Evolutionary conservation across 106 monocot genomes (phyloP).

Genomic region (Xerophyta viscosa): DNA sequence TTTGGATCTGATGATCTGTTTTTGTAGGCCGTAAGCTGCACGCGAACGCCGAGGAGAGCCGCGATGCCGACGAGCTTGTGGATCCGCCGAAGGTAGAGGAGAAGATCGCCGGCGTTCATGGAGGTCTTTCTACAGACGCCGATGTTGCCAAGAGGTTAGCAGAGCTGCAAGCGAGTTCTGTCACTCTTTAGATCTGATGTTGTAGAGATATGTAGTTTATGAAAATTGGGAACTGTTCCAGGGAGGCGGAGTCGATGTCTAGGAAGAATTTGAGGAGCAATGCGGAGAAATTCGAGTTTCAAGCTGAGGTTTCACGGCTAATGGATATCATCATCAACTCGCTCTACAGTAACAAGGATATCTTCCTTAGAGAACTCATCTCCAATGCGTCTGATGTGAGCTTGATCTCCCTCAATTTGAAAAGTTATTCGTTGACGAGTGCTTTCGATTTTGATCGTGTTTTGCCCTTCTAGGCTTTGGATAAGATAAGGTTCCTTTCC

Average conservation of each 20-base stretch:
- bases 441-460: neutral
- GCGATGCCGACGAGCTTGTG: slow-evolving; percentile 37
- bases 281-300: slow-evolving; percentile 83
- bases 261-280: slow-evolving; percentile 38
- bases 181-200: neutral
- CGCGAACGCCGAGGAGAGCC: slow-evolving; percentile 66
- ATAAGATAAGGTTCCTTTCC: slow-evolving; percentile 92
- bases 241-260: slow-evolving; percentile 74
- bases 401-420: neutral
- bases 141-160: slow-evolving; percentile 81
- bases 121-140: slow-evolving; percentile 83
- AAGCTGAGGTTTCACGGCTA: slow-evolving; percentile 72
- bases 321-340: slow-evolving; percentile 90
- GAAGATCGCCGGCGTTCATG: slow-evolving; percentile 77
- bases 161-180: neutral
- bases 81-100: slow-evolving; percentile 97
- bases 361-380: slow-evolving; percentile 76
- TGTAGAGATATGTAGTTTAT: neutral
- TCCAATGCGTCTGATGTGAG: slow-evolving; percentile 84
- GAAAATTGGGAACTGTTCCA: neutral
- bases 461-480: slow-evolving; percentile 56
- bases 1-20: slow-evolving; percentile 1
- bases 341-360: slow-evolving; percentile 83
- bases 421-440: neutral
- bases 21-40: slow-evolving; percentile 47